Base-by-base conservation (phyloP, 257 asterid species). In the Orobanche coerulescens region DNA sequence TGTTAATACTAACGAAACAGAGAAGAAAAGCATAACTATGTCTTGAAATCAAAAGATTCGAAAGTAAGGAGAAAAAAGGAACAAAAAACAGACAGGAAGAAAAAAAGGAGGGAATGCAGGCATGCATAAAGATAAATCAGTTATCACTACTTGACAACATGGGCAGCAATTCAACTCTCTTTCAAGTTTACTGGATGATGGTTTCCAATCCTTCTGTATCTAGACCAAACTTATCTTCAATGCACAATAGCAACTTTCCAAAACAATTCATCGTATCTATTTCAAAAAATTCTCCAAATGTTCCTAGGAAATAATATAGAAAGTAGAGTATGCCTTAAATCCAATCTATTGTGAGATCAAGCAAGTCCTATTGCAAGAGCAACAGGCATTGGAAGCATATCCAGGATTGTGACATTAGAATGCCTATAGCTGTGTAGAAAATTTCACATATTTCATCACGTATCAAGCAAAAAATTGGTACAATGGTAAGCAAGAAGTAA, bases 301-400 rank as follows among this genome's bases (percentile, higher is more conserved):
- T 25, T 25, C 9, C 16, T 42, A 3, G 14, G 31, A 46, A 8
- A 15, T 26, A 44, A 16, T 28, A 61, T 14, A 28, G 4, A 18
- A 28, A 61, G 44, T 25, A 57, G 51, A 49, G 12, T 43, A 43
- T 15, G 20, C 14, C 54, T 46, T 57, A 65, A 20, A 15, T 39
- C 16, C 61, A 53, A 26, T 28, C 24, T 50, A 36, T 6, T 37
- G 50, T 6, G 22, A 19, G 50, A 6, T 60, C 33, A 15, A 42
- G 12, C n/a, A 37, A 50, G 28, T 39, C 53, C 70, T 16, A 24
- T 37, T 37, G 22, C 62, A 53, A 37, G 46, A 53, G 40, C 61
- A 64, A 15, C 50, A 51, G 23, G 52, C 53, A 63, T 36, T 40
- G 53, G 15, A 43, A 43, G 36, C 36, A 30, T 30, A 9, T 30